A percentile compares a stretch with the other conserved stretches of the same genome.
Conservation (phyloP, 768 basidiomycete genomes). For the Lactarius pseudohatsudake region DNA sequence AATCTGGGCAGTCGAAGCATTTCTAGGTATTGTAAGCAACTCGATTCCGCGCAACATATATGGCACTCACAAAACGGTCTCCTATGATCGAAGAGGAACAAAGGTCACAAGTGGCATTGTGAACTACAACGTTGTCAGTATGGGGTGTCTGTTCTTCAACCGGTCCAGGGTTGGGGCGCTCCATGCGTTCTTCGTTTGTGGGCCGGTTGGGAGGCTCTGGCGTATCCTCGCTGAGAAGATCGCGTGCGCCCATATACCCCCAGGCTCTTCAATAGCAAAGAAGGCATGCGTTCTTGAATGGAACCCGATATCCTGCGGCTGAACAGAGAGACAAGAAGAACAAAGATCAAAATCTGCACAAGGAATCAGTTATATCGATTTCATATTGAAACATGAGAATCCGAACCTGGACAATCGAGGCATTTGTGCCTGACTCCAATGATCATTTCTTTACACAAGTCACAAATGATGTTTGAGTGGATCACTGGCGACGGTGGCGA, state of each 20-base stretch:
- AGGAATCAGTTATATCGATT: background rate
- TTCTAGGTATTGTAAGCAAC: conserved; percentile 49
- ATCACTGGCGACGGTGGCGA: conserved; percentile 32
- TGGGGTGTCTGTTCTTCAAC: background rate
- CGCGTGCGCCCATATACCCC: conserved; percentile 63
- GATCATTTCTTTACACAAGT: conserved; percentile 56
- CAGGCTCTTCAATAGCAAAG: conserved; percentile 64
- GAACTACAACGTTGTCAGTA: conserved; percentile 40
- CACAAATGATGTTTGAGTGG: conserved; percentile 64
- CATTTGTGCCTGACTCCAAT: conserved; percentile 78
- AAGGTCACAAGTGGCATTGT: conserved; percentile 71
- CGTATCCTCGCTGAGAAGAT: conserved; percentile 46
- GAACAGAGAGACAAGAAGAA: conserved; percentile 47
- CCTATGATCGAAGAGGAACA: conserved; percentile 74
- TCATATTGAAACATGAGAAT: conserved; percentile 2
- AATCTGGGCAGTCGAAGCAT: conserved; percentile 82
- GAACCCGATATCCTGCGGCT: conserved; percentile 35
- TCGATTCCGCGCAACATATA: background rate
- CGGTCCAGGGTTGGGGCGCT: background rate
- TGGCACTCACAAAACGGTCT: conserved; percentile 61
- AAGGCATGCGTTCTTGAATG: conserved; percentile 53
- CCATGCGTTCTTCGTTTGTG: conserved; percentile 1
- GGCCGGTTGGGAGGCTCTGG: background rate
- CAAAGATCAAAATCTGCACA: conserved; percentile 71
- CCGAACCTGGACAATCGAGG: conserved; percentile 66